These are phyloP conservation scores for Zygosaccharomyces pseudorouxii DNA, from an alignment of 805 yeast genomes.

Conservation along the genomic window DNA sequence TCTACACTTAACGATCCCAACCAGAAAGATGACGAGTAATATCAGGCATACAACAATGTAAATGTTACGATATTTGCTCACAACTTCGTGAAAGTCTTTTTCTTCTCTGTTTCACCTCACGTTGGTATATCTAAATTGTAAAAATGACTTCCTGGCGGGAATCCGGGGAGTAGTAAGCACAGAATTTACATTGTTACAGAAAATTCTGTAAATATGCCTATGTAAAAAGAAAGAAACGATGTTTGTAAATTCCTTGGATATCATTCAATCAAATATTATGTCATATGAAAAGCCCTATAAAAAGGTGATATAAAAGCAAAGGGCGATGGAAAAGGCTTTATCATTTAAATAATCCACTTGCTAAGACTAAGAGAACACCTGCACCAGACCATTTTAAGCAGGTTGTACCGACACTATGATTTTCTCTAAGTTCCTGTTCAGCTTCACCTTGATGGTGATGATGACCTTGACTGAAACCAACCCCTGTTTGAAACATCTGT, in stretches of 20 bases:
- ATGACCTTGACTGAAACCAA: constrained; percentile 72
- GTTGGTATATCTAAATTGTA: too few relatives aligned
- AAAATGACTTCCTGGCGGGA: constrained; percentile 1
- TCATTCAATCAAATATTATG: too few relatives aligned
- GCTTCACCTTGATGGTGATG: constrained; percentile 33
- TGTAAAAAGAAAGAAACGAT: not conserved
- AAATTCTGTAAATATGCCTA: not conserved
- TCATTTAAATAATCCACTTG: constrained; percentile 22
- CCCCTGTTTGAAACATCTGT: constrained; percentile 81
- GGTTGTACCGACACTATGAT: constrained; percentile 33
- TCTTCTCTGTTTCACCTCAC: not conserved
- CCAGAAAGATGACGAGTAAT: not conserved
- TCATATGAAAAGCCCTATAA: not conserved
- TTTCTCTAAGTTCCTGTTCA: constrained; percentile 20
- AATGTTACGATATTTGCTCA: not conserved
- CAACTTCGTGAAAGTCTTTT: not conserved
- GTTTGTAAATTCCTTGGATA: not conserved
- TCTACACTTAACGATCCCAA: not conserved
- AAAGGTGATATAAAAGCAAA: not conserved
- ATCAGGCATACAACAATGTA: not conserved
- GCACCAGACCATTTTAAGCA: constrained; percentile 36
- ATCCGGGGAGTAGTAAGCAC: constrained; percentile 1
- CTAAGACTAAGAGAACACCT: constrained; percentile 31
- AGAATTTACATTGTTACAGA: not conserved
- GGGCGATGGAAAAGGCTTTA: not conserved